phyloP scores from a whole-genome alignment of 2,329 filamentous ascomycete genomes.

The Chalaropsis ovoidea region DNA sequence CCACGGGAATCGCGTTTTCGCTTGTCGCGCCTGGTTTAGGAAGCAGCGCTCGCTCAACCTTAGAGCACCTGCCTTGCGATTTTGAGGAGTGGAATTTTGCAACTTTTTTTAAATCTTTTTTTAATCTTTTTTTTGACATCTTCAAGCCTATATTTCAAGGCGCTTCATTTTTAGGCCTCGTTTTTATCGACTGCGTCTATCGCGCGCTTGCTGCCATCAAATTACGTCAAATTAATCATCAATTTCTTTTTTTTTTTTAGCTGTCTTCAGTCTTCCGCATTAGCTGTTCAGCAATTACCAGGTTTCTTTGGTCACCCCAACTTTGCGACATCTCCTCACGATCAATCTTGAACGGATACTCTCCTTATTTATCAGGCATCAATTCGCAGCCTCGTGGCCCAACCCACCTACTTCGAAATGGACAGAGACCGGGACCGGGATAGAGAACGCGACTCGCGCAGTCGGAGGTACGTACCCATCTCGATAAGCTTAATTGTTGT shows the following conservation, averaged over 20 bases:
- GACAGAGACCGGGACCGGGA: conserved; percentile 20
- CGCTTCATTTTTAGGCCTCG: not conserved
- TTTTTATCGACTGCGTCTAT: not conserved
- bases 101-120: not conserved
- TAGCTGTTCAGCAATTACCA: not conserved
- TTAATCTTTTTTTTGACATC: not conserved
- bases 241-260: not conserved
- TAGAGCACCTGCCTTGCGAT: not conserved
- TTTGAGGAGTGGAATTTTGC: not conserved
- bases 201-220: not conserved
- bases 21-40: not conserved
- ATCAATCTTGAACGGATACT: not conserved
- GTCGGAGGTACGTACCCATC: conserved; percentile 32
- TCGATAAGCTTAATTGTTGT: not conserved
- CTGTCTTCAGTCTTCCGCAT: not conserved
- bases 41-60: not conserved
- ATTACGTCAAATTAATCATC: not conserved
- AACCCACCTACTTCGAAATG: not conserved
- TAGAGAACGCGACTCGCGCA: conserved; percentile 32
- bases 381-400: not conserved
- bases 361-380: not conserved
- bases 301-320: not conserved
- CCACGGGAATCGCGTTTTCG: conserved; percentile 20
- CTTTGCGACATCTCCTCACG: not conserved
- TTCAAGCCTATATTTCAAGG: not conserved